Evolutionary conservation across 345 rosid genomes (phyloP).

Genomic region (Moricandia arvensis): DNA sequence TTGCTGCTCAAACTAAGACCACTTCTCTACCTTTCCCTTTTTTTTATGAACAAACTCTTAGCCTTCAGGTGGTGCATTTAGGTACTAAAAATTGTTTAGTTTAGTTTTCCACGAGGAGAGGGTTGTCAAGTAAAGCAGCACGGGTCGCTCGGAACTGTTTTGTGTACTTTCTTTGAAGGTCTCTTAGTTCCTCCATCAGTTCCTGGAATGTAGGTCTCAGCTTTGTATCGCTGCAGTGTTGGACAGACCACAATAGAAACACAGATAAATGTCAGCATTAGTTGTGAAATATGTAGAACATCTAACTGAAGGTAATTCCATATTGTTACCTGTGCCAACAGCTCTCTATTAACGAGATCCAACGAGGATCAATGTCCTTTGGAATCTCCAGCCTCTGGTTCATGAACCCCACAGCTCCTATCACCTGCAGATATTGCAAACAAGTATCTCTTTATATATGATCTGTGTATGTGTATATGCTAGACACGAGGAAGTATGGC

Average conservation of each 20-base stretch:
- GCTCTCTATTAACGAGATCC: slow-evolving; percentile 81
- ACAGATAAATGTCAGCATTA: neutral
- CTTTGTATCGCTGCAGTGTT: slow-evolving; percentile 61
- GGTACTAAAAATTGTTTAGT: neutral
- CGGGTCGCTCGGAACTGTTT: slow-evolving; percentile 43
- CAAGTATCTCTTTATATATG: too few relatives aligned
- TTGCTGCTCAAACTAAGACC: neutral
- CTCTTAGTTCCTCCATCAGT: slow-evolving; percentile 72
- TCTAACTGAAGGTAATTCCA: neutral
- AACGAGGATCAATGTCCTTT: slow-evolving; percentile 63
- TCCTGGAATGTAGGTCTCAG: slow-evolving; percentile 85
- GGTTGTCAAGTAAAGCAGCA: slow-evolving; percentile 45
- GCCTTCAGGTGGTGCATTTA: neutral
- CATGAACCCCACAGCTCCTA: slow-evolving; percentile 98
- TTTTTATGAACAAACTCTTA: neutral
- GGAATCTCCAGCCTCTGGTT: slow-evolving; percentile 90
- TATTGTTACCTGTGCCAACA: slow-evolving; percentile 81
- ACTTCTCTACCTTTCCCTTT: neutral
- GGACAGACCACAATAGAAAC: slow-evolving; percentile 9
- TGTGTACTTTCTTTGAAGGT: slow-evolving; percentile 58
- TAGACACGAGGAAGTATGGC: too few relatives aligned
- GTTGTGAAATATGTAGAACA: neutral
- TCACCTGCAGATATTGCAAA: too few relatives aligned
- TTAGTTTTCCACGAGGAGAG: slow-evolving; percentile 20
- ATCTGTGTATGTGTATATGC: too few relatives aligned